Conservation (phyloP, 257 asterid genomes). For the Mentha longifolia region DNA sequence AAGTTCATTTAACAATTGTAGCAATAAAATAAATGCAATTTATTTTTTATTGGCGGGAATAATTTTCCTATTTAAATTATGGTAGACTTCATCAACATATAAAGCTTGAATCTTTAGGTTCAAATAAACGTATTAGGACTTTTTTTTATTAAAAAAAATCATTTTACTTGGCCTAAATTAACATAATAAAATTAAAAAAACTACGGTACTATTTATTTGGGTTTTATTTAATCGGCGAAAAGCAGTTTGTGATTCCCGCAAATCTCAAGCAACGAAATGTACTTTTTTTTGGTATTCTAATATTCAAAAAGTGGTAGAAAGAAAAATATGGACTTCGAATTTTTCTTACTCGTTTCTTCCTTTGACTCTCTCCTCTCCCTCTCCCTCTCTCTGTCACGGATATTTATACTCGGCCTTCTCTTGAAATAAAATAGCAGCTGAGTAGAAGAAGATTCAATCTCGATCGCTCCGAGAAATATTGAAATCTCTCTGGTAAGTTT, state of each 20-base stretch:
- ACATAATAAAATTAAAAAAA: not conserved
- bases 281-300: not conserved
- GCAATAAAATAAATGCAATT: not conserved
- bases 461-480: slow-evolving; percentile 3
- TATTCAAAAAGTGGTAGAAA: slow-evolving; percentile 1
- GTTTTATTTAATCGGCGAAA: not conserved
- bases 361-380: slow-evolving; percentile 28
- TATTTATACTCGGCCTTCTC: slow-evolving; percentile 25
- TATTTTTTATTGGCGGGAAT: slow-evolving; percentile 8
- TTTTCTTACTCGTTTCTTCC: slow-evolving; percentile 24
- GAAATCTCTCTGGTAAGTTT: slow-evolving; percentile 7
- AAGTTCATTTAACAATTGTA: not conserved
- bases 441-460: slow-evolving; percentile 24
- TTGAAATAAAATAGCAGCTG: slow-evolving; percentile 26
- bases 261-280: slow-evolving; percentile 21
- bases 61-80: not conserved
- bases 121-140: not conserved
- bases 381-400: slow-evolving; percentile 1
- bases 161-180: not conserved
- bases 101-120: not conserved
- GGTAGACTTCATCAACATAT: not conserved
- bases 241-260: slow-evolving; percentile 19
- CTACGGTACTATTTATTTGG: not conserved
- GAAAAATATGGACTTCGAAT: not conserved
- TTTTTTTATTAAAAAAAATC: too few relatives aligned